A percentile compares a stretch with the other conserved stretches of the same genome.
These are phyloP conservation scores for Cordyceps militaris DNA, from an alignment of 2,329 filamentous ascomycete genomes.

Conservation along the genomic window DNA sequence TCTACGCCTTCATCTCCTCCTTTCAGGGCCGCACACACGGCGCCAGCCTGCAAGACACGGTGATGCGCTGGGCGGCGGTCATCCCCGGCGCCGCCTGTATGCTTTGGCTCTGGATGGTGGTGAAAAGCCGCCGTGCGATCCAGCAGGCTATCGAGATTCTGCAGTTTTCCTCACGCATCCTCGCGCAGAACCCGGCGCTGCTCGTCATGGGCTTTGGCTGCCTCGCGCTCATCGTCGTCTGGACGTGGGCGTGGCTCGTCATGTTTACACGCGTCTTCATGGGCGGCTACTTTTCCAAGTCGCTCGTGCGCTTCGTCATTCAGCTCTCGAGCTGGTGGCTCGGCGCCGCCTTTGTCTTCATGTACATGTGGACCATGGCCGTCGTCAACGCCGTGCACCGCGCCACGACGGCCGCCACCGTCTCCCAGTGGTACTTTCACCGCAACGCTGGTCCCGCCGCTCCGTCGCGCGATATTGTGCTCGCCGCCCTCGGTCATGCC, in stretches of 20 bases:
- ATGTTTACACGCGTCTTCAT: constrained; percentile 97
- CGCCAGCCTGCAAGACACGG: constrained; percentile 72
- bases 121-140: constrained; percentile 72
- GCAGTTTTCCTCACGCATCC: constrained; percentile 83
- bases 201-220: constrained; percentile 76
- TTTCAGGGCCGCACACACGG: constrained; percentile 72
- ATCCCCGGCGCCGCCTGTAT: constrained; percentile 67
- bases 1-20: constrained; percentile 87
- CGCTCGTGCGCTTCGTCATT: constrained; percentile 64
- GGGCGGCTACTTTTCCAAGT: constrained; percentile 71
- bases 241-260: constrained; percentile 93
- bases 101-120: constrained; percentile 78
- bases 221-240: constrained; percentile 67
- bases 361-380: constrained; percentile 92
- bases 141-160: constrained; percentile 80
- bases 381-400: constrained; percentile 85
- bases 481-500: constrained; percentile 75
- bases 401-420: constrained; percentile 85
- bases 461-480: constrained; percentile 70
- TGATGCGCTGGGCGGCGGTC: constrained; percentile 81
- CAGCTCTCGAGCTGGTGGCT: constrained; percentile 91
- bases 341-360: constrained; percentile 81
- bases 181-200: constrained; percentile 77
- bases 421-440: constrained; percentile 99
- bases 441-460: constrained; percentile 63